These are phyloP conservation scores for Amanita subjunquillea DNA, from an alignment of 768 basidiomycete genomes.

Conservation along the genomic window DNA sequence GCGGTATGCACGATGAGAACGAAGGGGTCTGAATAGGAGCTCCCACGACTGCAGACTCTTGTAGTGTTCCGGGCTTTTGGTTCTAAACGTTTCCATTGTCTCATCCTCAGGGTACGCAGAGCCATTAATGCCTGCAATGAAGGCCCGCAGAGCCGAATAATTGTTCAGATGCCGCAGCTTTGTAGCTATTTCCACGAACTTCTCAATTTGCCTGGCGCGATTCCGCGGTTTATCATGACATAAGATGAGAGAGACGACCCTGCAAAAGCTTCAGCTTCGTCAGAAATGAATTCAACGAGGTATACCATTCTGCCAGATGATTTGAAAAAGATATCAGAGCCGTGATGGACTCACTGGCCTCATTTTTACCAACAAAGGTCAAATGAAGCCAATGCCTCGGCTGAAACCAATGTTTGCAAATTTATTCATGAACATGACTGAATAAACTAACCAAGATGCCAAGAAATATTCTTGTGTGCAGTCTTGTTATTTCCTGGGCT, in stretches of 20 bases:
- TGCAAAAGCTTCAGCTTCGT: conserved; percentile 18
- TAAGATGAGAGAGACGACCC: conserved; percentile 87
- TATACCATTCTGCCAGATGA: conserved; percentile 73
- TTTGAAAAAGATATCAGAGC: conserved; percentile 71
- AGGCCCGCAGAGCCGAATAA: conserved; percentile 85
- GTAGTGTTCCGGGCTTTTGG: conserved; percentile 53
- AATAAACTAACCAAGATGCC: conserved; percentile 51
- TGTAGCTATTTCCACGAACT: conserved; percentile 77
- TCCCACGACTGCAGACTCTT: conserved; percentile 80
- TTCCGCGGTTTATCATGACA: conserved; percentile 71
- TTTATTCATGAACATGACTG: background rate
- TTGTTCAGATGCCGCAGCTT: conserved; percentile 79
- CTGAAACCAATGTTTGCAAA: conserved; percentile 25
- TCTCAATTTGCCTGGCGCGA: conserved; percentile 79
- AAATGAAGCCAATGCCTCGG: conserved; percentile 84
- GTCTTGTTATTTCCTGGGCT: conserved; percentile 78
- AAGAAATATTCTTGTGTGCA: conserved; percentile 60
- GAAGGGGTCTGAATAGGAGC: conserved; percentile 69
- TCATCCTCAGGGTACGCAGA: conserved; percentile 70
- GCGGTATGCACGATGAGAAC: conserved; percentile 86
- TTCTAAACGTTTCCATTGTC: conserved; percentile 65
- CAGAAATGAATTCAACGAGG: conserved; percentile 11
- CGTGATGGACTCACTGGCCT: conserved; percentile 53
- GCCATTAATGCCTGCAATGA: conserved; percentile 88
- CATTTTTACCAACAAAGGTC: conserved; percentile 60